These are phyloP conservation scores for Odonthalia washingtoniensis DNA, from an alignment of 31 red algal species.

Conservation along the genomic window DNA sequence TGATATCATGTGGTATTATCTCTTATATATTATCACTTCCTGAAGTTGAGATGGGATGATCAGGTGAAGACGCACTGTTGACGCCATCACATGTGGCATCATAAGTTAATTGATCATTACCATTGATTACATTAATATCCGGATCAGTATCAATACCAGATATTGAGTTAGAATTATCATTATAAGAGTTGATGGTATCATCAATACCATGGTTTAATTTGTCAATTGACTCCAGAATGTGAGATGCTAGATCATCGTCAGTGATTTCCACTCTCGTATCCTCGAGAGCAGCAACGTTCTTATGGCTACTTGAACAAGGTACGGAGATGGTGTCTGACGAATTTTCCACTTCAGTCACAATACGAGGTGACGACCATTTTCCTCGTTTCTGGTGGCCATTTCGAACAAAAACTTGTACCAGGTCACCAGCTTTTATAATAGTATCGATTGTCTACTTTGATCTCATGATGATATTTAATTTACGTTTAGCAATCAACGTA, in stretches of 20 bases:
- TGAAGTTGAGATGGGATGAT: background rate
- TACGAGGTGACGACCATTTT: background rate
- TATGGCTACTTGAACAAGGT: conserved; percentile 18
- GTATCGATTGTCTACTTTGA: background rate
- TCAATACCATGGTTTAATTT: background rate
- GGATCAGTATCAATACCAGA: background rate
- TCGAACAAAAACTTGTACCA: conserved; percentile 32
- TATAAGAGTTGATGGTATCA: background rate
- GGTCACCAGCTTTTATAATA: conserved; percentile 1
- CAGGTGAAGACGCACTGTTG: background rate
- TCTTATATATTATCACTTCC: background rate
- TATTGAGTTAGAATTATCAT: background rate
- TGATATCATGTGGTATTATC: background rate
- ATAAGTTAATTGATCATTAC: conserved; percentile 12
- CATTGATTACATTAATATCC: background rate
- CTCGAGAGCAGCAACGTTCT: conserved; percentile 26
- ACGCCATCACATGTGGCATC: background rate
- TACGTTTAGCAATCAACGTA: conserved; percentile 15
- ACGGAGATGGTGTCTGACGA: conserved; percentile 1
- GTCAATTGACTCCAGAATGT: conserved; percentile 18
- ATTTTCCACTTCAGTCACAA: conserved; percentile 8
- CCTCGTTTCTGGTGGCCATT: conserved; percentile 25
- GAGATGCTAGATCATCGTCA: conserved; percentile 16
- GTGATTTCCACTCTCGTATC: conserved; percentile 5
- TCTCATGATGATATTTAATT: conserved; percentile 35